Conservation (phyloP, 805 yeast species). For the Yamadazyma nakazawae region DNA sequence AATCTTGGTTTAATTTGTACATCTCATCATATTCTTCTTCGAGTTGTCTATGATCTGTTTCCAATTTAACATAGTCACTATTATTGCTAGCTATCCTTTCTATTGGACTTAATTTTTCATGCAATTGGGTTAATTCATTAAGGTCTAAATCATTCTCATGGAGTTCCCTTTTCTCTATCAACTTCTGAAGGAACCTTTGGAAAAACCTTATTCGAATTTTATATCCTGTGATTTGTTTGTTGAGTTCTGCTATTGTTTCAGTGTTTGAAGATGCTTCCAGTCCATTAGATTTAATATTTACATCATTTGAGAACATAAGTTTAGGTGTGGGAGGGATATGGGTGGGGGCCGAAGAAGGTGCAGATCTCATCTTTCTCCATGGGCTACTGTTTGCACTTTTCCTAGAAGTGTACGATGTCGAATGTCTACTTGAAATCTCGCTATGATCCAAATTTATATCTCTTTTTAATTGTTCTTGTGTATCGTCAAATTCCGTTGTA, state of each 20-base stretch:
- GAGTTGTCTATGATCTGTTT: slow-evolving; percentile 19
- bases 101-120: slow-evolving; percentile 2
- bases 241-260: slow-evolving; percentile 27
- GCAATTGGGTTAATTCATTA: slow-evolving; percentile 10
- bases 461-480: slow-evolving; percentile 21
- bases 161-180: slow-evolving; percentile 23
- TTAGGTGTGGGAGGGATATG: slow-evolving; percentile 8
- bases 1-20: slow-evolving; percentile 34
- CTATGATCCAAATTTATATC: slow-evolving; percentile 17
- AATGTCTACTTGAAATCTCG: slow-evolving; percentile 10
- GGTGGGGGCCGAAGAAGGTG: slow-evolving; percentile 9
- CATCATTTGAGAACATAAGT: not conserved
- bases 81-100: not conserved
- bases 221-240: slow-evolving; percentile 35
- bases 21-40: slow-evolving; percentile 32
- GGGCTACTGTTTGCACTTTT: slow-evolving; percentile 15
- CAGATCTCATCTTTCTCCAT: slow-evolving; percentile 24
- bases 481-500: slow-evolving; percentile 18
- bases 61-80: slow-evolving; percentile 17
- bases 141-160: slow-evolving; percentile 7
- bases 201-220: slow-evolving; percentile 37
- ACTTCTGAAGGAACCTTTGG: slow-evolving; percentile 37
- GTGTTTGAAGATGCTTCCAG: slow-evolving; percentile 17
- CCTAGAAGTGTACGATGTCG: slow-evolving; percentile 3
- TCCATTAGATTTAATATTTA: not conserved